These are phyloP conservation scores for Candida peoriensis DNA, from an alignment of 805 yeast genomes.

Conservation along the genomic window DNA sequence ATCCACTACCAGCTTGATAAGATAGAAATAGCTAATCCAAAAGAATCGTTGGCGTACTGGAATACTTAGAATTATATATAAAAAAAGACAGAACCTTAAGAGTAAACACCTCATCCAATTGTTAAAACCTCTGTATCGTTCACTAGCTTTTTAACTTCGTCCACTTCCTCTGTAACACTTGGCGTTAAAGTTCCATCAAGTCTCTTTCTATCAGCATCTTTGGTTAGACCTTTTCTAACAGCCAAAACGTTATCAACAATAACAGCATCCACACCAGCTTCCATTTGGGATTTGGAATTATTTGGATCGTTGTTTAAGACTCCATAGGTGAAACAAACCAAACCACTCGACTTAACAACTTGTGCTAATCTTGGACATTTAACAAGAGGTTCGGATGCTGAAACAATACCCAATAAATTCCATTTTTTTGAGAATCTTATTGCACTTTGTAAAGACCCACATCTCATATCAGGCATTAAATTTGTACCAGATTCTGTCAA, in stretches of 20 bases:
- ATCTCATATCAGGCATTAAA: conserved; percentile 85
- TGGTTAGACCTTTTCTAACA: conserved; percentile 74
- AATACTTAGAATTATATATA: too few species aligned
- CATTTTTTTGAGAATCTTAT: conserved; percentile 86
- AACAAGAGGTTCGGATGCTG: conserved; percentile 83
- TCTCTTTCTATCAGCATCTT: conserved; percentile 16
- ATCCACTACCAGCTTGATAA: too few species aligned
- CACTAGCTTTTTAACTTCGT: conserved; percentile 4
- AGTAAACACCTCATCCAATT: too few species aligned
- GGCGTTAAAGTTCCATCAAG: neutral
- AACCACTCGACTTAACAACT: conserved; percentile 86
- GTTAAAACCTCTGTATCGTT: conserved; percentile 6
- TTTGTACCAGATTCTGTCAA: conserved; percentile 85
- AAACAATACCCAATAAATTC: conserved; percentile 88
- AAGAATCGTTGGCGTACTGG: too few species aligned
- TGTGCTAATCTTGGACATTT: conserved; percentile 84
- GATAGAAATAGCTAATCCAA: too few species aligned
- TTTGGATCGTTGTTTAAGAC: conserved; percentile 78
- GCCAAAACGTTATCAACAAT: conserved; percentile 93
- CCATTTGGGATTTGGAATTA: conserved; percentile 78
- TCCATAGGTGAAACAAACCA: conserved; percentile 93
- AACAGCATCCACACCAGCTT: conserved; percentile 97
- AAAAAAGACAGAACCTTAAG: too few species aligned
- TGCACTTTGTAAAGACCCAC: conserved; percentile 84
- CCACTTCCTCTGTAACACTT: conserved; percentile 1